Base-by-base conservation (phyloP, 257 asterid genomes). In the Nicotiana benthamiana region DNA sequence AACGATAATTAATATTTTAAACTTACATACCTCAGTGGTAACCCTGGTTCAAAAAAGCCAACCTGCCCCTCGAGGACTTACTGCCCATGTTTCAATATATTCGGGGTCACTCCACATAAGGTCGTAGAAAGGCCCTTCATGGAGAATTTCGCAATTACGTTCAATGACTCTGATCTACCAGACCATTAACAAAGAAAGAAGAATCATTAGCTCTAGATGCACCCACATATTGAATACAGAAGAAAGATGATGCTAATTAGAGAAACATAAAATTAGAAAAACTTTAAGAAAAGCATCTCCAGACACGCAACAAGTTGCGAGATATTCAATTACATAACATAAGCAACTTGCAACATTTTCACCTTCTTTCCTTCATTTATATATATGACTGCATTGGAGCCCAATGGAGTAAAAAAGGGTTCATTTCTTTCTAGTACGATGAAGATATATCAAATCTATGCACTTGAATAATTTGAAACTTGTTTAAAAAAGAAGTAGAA, bases 41-140 rank as follows among this genome's bases (percentile, higher is more conserved):
- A 95, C 99, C 87, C 98, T 87, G 77, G 99, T 94, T 32, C 99
- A 97, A 88, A 94, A 96, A 75, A 96, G 97, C 99, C 99, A 96
- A 77, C 99, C 99, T 77, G 99, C 99, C 81, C 99, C 99, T 80
- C 99, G 92, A 28, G 99, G 99, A 85, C 99, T 96, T 51, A 96
- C 99, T 34, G 99, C 97, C 99, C 99, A 96, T 48, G 98, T 96
- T 86, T 96, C 99, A 77, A 96, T 96, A 83, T 96, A 98, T 90
- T 96, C 99, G 51, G 99, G 99, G 82, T 96, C 99, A 90, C 99
- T 96, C 99, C 99, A 96, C 99, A 96, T 96, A 57, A 96, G 93
- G 89, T 96, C 99, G 80, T 98, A 96, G 88, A 96, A 94, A 48
- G 99, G 98, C 80, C 99, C 99, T 89, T 96, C 99, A 85, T 96